Conservation (phyloP, 139 green algal genomes). For the Volvox africanus region DNA sequence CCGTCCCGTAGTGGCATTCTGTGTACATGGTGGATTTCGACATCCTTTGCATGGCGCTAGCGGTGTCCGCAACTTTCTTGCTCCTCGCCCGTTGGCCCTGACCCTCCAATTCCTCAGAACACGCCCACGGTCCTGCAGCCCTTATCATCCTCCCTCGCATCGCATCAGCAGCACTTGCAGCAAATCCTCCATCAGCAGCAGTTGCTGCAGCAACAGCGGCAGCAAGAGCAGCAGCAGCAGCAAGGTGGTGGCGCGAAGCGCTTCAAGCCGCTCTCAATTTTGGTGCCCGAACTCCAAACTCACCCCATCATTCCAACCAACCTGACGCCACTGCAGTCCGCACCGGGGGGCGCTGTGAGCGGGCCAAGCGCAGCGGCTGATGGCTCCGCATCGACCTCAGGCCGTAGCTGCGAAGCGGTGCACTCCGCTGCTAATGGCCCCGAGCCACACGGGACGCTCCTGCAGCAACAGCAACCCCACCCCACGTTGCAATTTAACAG, state of each 20-base stretch:
- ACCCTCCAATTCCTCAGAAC: neutral
- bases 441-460: neutral
- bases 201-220: neutral
- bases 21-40: no score
- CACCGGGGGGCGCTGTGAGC: neutral
- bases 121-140: conserved; percentile 26
- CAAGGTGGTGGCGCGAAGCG: conserved; percentile 34
- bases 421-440: neutral
- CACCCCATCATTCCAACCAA: conserved; percentile 32
- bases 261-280: conserved; percentile 43
- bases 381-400: no score
- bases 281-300: conserved; percentile 24
- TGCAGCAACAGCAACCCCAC: conserved; percentile 15
- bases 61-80: no score
- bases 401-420: neutral
- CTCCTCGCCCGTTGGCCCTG: neutral
- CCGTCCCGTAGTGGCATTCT: no score
- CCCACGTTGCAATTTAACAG: neutral
- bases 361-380: neutral
- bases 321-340: neutral
- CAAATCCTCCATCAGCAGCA: neutral
- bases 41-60: no score
- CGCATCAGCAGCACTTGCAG: conserved; percentile 9
- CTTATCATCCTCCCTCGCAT: neutral
- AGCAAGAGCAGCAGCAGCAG: neutral